Conservation (phyloP, 306 rosid species). For the Arachis stenosperma region DNA sequence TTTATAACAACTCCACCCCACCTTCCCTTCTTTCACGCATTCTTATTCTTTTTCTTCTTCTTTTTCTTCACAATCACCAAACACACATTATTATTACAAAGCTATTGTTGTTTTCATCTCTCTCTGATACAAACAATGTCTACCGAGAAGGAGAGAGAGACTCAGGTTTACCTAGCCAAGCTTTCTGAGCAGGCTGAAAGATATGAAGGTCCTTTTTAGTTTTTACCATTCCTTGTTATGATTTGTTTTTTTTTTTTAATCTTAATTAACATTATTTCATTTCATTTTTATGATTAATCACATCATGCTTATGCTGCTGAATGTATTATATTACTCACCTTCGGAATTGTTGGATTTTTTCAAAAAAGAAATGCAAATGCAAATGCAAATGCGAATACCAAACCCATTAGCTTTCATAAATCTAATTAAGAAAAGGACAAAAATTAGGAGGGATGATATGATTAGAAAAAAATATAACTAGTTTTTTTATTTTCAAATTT, state of each 20-base stretch:
- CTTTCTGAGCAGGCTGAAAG: constrained; percentile 94
- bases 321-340: no score
- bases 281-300: no score
- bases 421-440: no score
- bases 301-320: no score
- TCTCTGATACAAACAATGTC: constrained; percentile 55
- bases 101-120: constrained; percentile 8
- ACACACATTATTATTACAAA: not conserved
- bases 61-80: not conserved
- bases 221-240: not conserved
- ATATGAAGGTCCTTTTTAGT: constrained; percentile 61
- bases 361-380: no score
- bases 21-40: constrained; percentile 48
- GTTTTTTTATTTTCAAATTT: no score
- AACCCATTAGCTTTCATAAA: no score
- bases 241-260: not conserved
- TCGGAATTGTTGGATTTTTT: no score
- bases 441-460: no score
- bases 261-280: constrained; percentile 10
- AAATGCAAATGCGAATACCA: no score
- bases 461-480: no score
- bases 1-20: constrained; percentile 39
- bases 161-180: constrained; percentile 92
- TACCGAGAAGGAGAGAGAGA: constrained; percentile 82
- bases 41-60: constrained; percentile 18